Evolutionary conservation across 768 basidiomycete genomes (phyloP), one percentile per base, ranked within the genome.

Genomic region (Lactarius sp.): DNA sequence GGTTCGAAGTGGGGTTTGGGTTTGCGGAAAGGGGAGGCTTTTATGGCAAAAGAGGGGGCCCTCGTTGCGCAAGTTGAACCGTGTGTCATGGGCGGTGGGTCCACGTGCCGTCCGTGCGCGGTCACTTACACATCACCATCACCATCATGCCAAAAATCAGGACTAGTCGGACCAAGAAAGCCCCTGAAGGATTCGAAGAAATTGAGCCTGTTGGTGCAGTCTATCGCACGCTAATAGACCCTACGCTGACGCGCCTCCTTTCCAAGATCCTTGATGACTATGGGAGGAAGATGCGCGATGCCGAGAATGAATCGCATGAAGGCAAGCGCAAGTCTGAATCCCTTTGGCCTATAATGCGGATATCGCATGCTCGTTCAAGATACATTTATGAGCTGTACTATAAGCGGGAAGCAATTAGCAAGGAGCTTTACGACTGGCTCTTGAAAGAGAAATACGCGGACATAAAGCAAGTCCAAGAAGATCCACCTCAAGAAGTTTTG

Each of bases 301-400:
- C 92, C 1, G 97, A 99, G 81, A 97, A 95, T 72, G 97, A 99
- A 77, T 87, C 88, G 2, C 97, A 99, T 74, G 97, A 99, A 74
- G 97, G 97, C 66, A 98, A 99, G 75, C 92, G 94, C 73, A 94
- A 90, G 76, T 84, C 88, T 31, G 93, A 94, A 77, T 90, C 90
- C 6, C 75, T 94, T 44, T 95, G 97, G 96, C 94, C 96, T 49
- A 97, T 99, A 65, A 98, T 98, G 94, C 87, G 94, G 41, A 94
- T 98, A 72, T 90, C 93, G 20, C 97, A 99, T 76, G 89, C 95
- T 10, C 88, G 97, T 46, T 96, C 95, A 51, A 81, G 94, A 69
- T 98, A 98, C 75, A 92, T 99, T 62, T 98, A 98, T 71, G 97
- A 99, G 75, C 81, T 98, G 65, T 98, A 97, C 78, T 98, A 98